Base-by-base conservation (phyloP, 2,329 filamentous ascomycete genomes). In the Fusarium nodosum region DNA sequence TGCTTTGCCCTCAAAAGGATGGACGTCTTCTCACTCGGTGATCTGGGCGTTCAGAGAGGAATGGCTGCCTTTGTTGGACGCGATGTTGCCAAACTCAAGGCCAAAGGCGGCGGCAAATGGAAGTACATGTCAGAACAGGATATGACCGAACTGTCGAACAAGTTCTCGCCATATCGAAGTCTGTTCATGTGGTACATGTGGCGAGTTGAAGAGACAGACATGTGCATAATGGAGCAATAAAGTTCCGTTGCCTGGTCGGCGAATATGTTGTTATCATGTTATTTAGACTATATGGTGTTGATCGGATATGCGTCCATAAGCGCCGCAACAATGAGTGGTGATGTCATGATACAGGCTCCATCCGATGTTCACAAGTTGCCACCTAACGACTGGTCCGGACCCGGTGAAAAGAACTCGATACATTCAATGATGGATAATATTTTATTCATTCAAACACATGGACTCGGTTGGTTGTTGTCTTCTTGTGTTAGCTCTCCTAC, bases 181-280 rank as follows among this genome's bases (percentile, higher is more conserved):
- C 78, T 97, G 44, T 97, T 97, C 76, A 97, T 97, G 94, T 97
- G 94, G 94, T 97, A 97, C 78, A 97, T 97, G 92, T 97, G 95
- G 94, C 85, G 91, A 62, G 89, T 95, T 13, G 91, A 91, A 77
- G 89, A 93, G 76, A 93, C 93, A 6, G 91, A 97, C 78, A 81
- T 94, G 28, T 88, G 85, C 66, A 86, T 86, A 5, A 76, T 90
- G 78, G 87, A 88, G 46, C 31, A 50, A 74, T 77, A 71, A 33
- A 41, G 20, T 60, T 52, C 34, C 30, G 71, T 68, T 72, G 67
- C 64, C 60, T 42, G 64, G 68, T 52, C 51, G 30, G 60, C 45
- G 20, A 18, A 47, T 57, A 16, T 66, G 62, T 72, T 72, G 36
- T 53, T 60, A 28, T 55, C 28, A 47, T 48, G 28, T n/a, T 53